Evolutionary conservation across 495 filamentous ascomycete species (phyloP), one percentile per base, ranked within the genome.

Genomic region (Penicillium antarcticum): DNA sequence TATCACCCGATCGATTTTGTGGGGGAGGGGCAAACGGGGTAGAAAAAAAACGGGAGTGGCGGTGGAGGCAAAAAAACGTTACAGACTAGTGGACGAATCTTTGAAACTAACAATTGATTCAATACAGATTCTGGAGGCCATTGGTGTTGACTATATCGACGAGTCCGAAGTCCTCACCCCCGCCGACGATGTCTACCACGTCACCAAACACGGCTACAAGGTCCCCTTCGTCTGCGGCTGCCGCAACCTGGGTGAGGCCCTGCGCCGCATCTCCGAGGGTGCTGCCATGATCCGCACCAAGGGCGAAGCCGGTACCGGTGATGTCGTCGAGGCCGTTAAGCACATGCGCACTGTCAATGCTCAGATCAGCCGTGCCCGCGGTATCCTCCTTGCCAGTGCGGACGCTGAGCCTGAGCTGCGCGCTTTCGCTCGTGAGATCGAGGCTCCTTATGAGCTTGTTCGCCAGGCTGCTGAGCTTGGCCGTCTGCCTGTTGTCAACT

Each of bases 221-320:
- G 82, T 86, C 37, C 94, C 94, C 48, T 98, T 98, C 71, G 94
- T 98, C 42, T 98, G 94, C 68, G 94, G 94, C 32, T 98, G 94
- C 78, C 83, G 94, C 43, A 94, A 96, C 77, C 76, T 98, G 12
- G 92, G 91, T 41, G 94, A 98, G 75, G 94, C 95, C 33, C 81
- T 98, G 53, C 80, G 94, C 38, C 83, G 94, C 38, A 95, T 98
- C 66, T 82, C 80, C 52, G 94, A 98, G 72, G 94, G 94, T 45
- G 94, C 94, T 12, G 92, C 94, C 31, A 97, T 98, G 94, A 97
- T 98, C 73, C 85, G 94, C 54, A 98, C 94, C 51, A 98, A 98
- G 79, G 94, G 94, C 35, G 94, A 98, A 71, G 94, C 94, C 32
- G 94, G 94, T 41, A 98, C 94, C n/a, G 94, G 94, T 36, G 94